Conservation (phyloP, 2,329 filamentous ascomycete species). For the Fusarium nurragi region DNA sequence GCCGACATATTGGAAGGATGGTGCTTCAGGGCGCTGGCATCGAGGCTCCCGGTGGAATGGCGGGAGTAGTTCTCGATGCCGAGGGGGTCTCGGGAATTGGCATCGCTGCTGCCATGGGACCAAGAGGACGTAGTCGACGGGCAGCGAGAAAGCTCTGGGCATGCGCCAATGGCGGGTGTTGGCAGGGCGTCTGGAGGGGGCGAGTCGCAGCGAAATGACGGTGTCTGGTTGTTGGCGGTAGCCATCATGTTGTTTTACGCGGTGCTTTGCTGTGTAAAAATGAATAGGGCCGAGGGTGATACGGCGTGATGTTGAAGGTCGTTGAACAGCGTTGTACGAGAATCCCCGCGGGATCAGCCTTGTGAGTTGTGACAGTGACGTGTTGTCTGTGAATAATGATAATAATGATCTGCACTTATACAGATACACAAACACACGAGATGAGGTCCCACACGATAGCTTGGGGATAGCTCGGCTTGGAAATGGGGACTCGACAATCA, state of each 20-base stretch:
- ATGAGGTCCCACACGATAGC: slow-evolving; percentile 34
- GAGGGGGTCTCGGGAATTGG: slow-evolving; percentile 62
- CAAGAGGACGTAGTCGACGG: slow-evolving; percentile 70
- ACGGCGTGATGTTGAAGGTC: slow-evolving; percentile 11
- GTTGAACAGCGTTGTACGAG: slow-evolving; percentile 11
- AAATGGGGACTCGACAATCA: slow-evolving; percentile 3
- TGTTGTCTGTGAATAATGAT: slow-evolving; percentile 15
- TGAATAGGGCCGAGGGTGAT: background rate
- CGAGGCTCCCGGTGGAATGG: slow-evolving; percentile 70
- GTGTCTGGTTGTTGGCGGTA: slow-evolving; percentile 47
- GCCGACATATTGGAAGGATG: slow-evolving; percentile 55
- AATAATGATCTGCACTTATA: slow-evolving; percentile 40
- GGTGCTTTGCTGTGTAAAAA: background rate
- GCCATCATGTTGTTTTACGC: slow-evolving; percentile 45
- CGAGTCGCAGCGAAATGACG: slow-evolving; percentile 61
- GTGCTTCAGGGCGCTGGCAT: slow-evolving; percentile 63
- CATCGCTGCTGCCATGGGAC: slow-evolving; percentile 63
- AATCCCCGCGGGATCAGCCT: slow-evolving; percentile 18
- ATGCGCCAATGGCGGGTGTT: slow-evolving; percentile 68
- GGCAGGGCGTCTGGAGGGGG: slow-evolving; percentile 73
- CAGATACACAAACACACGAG: slow-evolving; percentile 33
- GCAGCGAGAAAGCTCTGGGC: slow-evolving; percentile 68
- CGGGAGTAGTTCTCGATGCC: slow-evolving; percentile 60
- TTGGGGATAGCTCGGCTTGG: slow-evolving; percentile 20
- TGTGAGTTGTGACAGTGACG: slow-evolving; percentile 27